Evolutionary conservation across 2,329 filamentous ascomycete genomes (phyloP), one percentile per base, ranked within the genome.

Genomic region (Cytospora chrysosperma): DNA sequence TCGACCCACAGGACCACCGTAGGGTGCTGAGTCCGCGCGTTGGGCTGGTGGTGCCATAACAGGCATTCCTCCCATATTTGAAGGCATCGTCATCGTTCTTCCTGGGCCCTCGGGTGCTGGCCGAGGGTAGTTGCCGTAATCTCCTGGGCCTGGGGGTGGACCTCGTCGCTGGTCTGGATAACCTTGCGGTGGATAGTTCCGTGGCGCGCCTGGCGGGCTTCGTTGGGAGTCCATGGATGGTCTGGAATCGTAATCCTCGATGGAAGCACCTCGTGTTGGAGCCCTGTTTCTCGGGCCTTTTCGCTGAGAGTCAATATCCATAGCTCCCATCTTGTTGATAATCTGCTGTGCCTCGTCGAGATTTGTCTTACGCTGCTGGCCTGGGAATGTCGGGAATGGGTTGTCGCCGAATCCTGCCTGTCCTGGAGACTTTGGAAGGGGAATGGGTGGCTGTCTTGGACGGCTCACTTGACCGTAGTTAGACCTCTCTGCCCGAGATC

Each of bases 1-100:
- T 53, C 78, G 78, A 21, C 79, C 81, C 66, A 74, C 72, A 54
- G 77, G 75, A 9, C 76, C 79, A 68, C 79, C 79, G 56, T 81
- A 81, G 1, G 82, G 79, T 50, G 76, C 78, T 54, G 78, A 80
- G 50, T 79, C 82, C 63, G 73, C 74, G 32, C 78, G 76, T 47
- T 74, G 75, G 26, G 69, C 70, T 32, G 73, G 76, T 34, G 72
- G 70, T 24, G 72, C 72, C 15, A 67, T 72, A 56, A 74, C 72
- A 8, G 70, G 71, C 73, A 77, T 63, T 21, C 57, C 77, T 37
- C 77, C 75, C 68, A 77, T 75, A 61, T 82, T 79, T 3, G 78
- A 72, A 2, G 85, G 85, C 83, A 87, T 85, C 6, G 86, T 88
- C 80, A 82, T 84, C 63, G 85, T 88, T 68, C 86, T 78, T n/a